Base-by-base conservation (phyloP, 306 rosid genomes). In the Glycine tomentella region DNA sequence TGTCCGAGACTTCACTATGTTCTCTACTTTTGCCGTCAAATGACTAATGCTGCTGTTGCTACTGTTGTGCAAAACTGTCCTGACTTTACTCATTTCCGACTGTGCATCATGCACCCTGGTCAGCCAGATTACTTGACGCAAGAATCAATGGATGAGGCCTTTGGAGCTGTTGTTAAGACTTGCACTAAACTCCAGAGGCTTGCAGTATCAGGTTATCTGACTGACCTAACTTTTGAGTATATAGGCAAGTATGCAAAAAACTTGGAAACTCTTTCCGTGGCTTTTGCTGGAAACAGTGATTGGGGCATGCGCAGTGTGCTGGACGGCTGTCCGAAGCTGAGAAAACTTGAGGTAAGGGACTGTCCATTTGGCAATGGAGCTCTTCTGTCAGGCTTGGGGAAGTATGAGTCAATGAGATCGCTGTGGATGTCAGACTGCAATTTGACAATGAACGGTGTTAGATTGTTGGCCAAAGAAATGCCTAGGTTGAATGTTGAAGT, bases 1-100 rank as follows among this genome's bases (percentile, higher is more conserved):
- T 94, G 98, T 80, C 87, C 69, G n/a, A 91, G 71, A 62, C 97
- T 94, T 42, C 90, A 74, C 79, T 90, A 92, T 11, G 91, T 92
- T 36, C 97, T 94, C 69, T 94, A 92, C 91, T 93, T 93, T 82
- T 91, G 97, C 71, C 88, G 88, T 61, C 93, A 88, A 83, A 91
- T 93, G 97, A 91, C 98, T 16, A 93, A 93, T 70, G 97, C 89
- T n/a, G 98, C 98, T 34, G 92, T 93, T n/a, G 87, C 92, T 68
- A 88, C 95, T 20, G 87, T 93, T 55, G 98, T 87, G 80, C 87
- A 88, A 85, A 93, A 93, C 85, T 92, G 95, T 64, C 97, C 97
- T 0, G 89, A 89, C 75, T 90, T 93, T 31, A 93, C 98, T 65
- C 95, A 92, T 87, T 93, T 93, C 80, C 88, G 97, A 2, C 95